Evolutionary conservation across 345 rosid species (phyloP), one percentile per base, ranked within the genome.

Genomic region (Salix caprea): DNA sequence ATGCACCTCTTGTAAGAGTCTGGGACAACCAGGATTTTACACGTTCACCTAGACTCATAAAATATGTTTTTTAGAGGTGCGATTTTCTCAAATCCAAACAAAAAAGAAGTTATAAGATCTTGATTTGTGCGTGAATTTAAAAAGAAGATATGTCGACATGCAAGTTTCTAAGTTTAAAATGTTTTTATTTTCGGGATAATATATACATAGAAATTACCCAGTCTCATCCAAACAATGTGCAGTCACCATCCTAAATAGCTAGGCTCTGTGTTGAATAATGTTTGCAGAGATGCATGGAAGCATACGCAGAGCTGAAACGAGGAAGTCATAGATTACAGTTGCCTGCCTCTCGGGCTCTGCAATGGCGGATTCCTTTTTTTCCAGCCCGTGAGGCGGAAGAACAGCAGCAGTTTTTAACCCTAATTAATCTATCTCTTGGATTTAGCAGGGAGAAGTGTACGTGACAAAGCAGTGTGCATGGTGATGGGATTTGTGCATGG

Each of bases 401-500:
- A 56, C 50, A 58, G 64, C 4, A 3, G 23, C 13, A n/a, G 3
- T 8, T 58, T n/a, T 23, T 58, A 58, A 58, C 64, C 64, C 28
- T 58, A 26, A 2, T 58, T 1, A 1, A 28, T 28, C 23, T 4
- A 58, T n/a, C 62, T 10, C 28, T 23, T 10, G 64, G 11, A 3
- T 23, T 58, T n/a, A 23, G 11, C 23, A 4, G 23, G 28, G 64
- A 58, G 64, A 9, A 23, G 10, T 32, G 64, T 71, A 71, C 64
- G 74, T 71, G 34, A 1, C 58, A 19, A 52, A 34, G 48, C 24
- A 72, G n/a, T 34, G 10, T 72, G 74, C 74, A 72, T 73, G 68
- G 40, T 28, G 76, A 62, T 64, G 69, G 69, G 76, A 74, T 69
- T 42, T 74, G 12, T 74, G 76, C 76, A 74, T 74, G 76, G 54